A percentile compares a stretch with the other conserved stretches of the same genome.
These are phyloP conservation scores for Aspergillus hortae DNA, from an alignment of 2,329 filamentous ascomycete genomes.

Conservation along the genomic window DNA sequence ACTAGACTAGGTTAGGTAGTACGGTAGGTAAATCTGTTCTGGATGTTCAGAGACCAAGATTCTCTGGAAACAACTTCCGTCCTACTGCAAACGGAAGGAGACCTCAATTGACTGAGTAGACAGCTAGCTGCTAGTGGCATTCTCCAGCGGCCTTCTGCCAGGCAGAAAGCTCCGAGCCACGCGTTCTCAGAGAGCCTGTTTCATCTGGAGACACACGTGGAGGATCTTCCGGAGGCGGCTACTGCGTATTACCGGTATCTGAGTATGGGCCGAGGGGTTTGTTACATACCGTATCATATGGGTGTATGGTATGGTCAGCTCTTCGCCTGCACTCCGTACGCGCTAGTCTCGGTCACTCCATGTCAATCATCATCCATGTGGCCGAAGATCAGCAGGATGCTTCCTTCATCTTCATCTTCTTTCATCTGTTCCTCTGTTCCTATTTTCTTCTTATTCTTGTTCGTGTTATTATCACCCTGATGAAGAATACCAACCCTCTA, in stretches of 20 bases:
- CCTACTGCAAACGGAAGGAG: no score
- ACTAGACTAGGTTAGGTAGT: no score
- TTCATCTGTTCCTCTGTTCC: background rate
- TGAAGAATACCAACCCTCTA: background rate
- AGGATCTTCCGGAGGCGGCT: constrained; percentile 15
- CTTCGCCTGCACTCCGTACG: background rate
- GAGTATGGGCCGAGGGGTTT: no score
- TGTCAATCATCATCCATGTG: background rate
- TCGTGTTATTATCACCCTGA: background rate
- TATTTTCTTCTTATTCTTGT: background rate
- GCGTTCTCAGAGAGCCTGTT: background rate
- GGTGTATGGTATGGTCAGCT: background rate
- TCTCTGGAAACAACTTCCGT: no score
- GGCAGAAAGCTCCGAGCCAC: background rate
- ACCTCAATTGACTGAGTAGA: no score
- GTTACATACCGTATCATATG: no score
- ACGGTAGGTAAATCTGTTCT: no score
- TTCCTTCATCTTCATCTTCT: background rate
- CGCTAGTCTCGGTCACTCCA: background rate
- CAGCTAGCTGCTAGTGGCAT: no score
- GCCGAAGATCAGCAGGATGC: background rate
- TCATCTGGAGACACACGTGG: constrained; percentile 12
- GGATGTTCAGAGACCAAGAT: no score
- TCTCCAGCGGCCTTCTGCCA: no score
- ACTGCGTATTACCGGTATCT: no score